Percentiles rank a stretch among this genome's conserved stretches.
Evolutionary conservation across 1,139 yeast species (phyloP).

Genomic region (Geotrichum australiense): DNA sequence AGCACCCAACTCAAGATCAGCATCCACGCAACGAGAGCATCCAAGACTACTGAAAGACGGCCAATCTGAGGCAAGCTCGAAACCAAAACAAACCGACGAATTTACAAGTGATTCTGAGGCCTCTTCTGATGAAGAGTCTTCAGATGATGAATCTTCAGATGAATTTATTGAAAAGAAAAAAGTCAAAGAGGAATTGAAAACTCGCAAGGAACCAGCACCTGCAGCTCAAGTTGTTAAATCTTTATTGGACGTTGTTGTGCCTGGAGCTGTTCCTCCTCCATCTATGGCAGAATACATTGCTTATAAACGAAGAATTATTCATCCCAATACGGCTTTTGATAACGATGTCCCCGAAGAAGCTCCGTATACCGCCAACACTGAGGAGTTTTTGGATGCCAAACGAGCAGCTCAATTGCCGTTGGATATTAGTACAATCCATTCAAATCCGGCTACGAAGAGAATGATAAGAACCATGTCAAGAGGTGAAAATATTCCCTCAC

Average conservation of each 20-base stretch:
- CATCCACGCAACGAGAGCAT: not conserved
- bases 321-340: conserved; percentile 36
- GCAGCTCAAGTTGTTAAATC: conserved; percentile 4
- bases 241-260: conserved; percentile 7
- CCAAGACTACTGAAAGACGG: not conserved
- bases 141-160: not conserved
- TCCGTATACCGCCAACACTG: conserved; percentile 68
- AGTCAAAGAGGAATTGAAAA: too few relatives aligned
- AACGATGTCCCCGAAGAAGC: conserved; percentile 30
- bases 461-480: conserved; percentile 64
- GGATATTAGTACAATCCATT: conserved; percentile 54
- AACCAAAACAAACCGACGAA: not conserved
- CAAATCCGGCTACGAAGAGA: conserved; percentile 45
- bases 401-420: conserved; percentile 57
- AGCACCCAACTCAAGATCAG: not conserved
- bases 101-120: too few relatives aligned
- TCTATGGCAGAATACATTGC: conserved; percentile 45
- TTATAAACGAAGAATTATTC: conserved; percentile 40
- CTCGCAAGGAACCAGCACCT: too few relatives aligned
- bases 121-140: conserved; percentile 3
- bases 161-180: too few relatives aligned
- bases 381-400: conserved; percentile 59
- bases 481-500: conserved; percentile 53
- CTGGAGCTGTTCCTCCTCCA: conserved; percentile 41
- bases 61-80: not conserved